Evolutionary conservation across 164 flowering plant species (phyloP).

Genomic region (Aristolochia californica): DNA sequence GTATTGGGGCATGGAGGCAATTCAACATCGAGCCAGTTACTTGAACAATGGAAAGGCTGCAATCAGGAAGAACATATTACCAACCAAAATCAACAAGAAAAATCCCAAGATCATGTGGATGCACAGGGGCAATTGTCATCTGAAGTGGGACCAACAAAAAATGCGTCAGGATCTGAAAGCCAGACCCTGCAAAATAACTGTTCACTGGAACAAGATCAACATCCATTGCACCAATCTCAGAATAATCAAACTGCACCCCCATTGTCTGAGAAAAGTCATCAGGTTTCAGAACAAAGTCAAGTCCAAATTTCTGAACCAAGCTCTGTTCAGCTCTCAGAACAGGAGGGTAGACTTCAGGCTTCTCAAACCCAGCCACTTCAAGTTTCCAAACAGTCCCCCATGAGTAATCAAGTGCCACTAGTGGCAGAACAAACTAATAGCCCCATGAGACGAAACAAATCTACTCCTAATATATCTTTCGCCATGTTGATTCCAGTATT

Average conservation of each 20-base stretch:
- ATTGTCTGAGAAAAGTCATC: constrained; percentile 17
- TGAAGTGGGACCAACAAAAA: constrained; percentile 22
- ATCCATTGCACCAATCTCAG: constrained; percentile 18
- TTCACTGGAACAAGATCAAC: constrained; percentile 22
- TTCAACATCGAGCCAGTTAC: constrained; percentile 28
- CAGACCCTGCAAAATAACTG: constrained; percentile 23
- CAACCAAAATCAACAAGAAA: constrained; percentile 21
- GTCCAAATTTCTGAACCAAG: constrained; percentile 29
- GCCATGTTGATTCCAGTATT: constrained; percentile 58
- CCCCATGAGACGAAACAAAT: constrained; percentile 28
- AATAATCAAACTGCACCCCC: constrained; percentile 23
- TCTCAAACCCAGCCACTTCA: constrained; percentile 38
- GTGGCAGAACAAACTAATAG: constrained; percentile 27
- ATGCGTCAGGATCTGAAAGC: constrained; percentile 30
- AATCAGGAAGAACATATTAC: constrained; percentile 28
- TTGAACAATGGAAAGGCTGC: constrained; percentile 45
- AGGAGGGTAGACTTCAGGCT: constrained; percentile 16
- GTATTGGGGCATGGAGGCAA: constrained; percentile 42
- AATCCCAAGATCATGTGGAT: constrained; percentile 20
- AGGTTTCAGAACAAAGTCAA: constrained; percentile 7
- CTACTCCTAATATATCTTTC: constrained; percentile 43
- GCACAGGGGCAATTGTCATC: constrained; percentile 28
- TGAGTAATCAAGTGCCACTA: constrained; percentile 35
- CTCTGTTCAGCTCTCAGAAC: constrained; percentile 22
- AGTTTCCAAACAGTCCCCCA: constrained; percentile 26